Evolutionary conservation across 768 basidiomycete genomes (phyloP), one percentile per base, ranked within the genome.

Genomic region (Trametes cinnabarina): DNA sequence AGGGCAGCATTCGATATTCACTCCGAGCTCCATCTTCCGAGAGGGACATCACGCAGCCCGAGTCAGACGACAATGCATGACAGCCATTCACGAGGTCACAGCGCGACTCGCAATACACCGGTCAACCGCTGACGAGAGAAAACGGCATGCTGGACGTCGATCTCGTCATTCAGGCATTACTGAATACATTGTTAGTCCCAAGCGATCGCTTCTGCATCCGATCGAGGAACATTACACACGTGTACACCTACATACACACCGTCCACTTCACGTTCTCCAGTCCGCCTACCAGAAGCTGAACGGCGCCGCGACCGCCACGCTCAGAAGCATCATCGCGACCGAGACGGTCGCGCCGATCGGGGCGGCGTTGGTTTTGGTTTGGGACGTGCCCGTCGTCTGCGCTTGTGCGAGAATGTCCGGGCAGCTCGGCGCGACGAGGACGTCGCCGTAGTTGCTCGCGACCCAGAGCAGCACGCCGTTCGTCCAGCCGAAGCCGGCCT

Each of bases 401-500:
- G 47, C 52, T 39, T 42, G 28, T 26, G 19, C 51, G n/a, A 61
- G 53, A 11, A 81, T 66, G 19, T 73, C 47, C 4, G 92, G 92
- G 65, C 92, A 94, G 30, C 74, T 56, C 0, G 90, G 92, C 1
- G 78, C 71, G 46, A 76, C 80, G 42, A 94, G 77, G 12, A 81
- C 69, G 1, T 75, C 47, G 0, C 89, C 90, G 65, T 86, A 91
- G 43, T 76, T 79, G 61, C 80, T 82, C 19, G 89, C 85, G 20
- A 88, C 75, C 86, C 88, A 92, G 37, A 93, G 79, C 51, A 84
- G 68, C 9, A 86, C 90, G 19, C 91, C 91, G 65, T 94, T 93
- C 40, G 90, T 92, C 92, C 92, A 94, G 17, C 92, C 90, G 66
- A 93, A 93, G 20, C 91, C 90, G 14, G 84, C 87, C 80, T 93